A percentile compares a stretch with the other conserved stretches of the same genome.
Evolutionary conservation across 2,329 filamentous ascomycete genomes (phyloP).

Genomic region (Rhynchosporium graminicola): DNA sequence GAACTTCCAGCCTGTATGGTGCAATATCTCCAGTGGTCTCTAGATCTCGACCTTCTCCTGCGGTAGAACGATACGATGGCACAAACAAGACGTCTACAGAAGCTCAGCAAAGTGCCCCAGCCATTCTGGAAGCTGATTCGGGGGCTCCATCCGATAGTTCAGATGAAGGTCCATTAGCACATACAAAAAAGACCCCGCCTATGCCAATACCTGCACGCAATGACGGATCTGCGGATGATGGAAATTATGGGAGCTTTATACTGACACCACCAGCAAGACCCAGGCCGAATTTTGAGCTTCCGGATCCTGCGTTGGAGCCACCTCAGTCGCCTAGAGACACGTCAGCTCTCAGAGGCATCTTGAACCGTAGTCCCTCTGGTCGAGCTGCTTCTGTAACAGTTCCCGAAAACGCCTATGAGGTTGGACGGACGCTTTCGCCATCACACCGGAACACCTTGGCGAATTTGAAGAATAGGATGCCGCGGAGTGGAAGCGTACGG

Average conservation of each 20-base stretch:
- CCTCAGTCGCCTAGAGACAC: neutral
- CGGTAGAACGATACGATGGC: conserved; percentile 11
- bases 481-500: conserved; percentile 28
- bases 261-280: conserved; percentile 50
- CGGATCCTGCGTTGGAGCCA: conserved; percentile 53
- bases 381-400: conserved; percentile 22
- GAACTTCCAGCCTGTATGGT: conserved; percentile 32
- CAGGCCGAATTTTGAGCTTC: conserved; percentile 54
- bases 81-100: conserved; percentile 18
- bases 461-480: conserved; percentile 27
- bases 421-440: conserved; percentile 43
- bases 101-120: conserved; percentile 29
- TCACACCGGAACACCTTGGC: conserved; percentile 32
- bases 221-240: conserved; percentile 30
- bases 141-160: conserved; percentile 27
- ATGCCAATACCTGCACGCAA: conserved; percentile 38
- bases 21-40: conserved; percentile 28
- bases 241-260: conserved; percentile 65
- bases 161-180: conserved; percentile 23
- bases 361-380: conserved; percentile 9
- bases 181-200: conserved; percentile 38
- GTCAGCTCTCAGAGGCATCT: neutral
- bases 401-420: conserved; percentile 45
- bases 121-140: conserved; percentile 30
- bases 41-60: conserved; percentile 19